Percentiles rank a stretch among this genome's conserved stretches.
Evolutionary conservation across 768 basidiomycete species (phyloP).

Genomic region (Mycena filopes): DNA sequence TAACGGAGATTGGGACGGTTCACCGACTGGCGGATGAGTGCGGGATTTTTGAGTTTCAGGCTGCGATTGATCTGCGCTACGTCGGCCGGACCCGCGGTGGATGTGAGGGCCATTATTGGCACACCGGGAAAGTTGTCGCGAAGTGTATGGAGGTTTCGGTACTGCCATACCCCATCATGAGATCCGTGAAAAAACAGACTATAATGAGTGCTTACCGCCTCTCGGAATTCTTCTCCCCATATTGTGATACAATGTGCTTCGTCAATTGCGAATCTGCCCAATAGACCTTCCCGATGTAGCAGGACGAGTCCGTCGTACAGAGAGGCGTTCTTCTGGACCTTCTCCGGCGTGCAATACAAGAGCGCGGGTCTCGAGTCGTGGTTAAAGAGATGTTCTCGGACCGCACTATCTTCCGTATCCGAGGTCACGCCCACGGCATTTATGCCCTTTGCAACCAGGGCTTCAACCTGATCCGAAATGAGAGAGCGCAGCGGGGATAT

Average conservation of each 20-base stretch:
- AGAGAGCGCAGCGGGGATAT: constrained; percentile 73
- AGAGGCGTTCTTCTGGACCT: neutral
- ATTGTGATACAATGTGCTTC: constrained; percentile 15
- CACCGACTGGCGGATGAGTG: constrained; percentile 68
- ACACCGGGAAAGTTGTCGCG: constrained; percentile 67
- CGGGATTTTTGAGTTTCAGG: constrained; percentile 58
- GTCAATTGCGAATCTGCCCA: constrained; percentile 15
- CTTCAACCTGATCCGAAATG: constrained; percentile 72
- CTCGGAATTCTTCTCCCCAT: constrained; percentile 7
- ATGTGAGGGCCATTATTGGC: constrained; percentile 82
- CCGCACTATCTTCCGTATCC: neutral
- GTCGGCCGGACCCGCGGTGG: constrained; percentile 71
- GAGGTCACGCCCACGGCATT: constrained; percentile 47
- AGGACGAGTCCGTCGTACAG: neutral
- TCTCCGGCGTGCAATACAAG: constrained; percentile 16
- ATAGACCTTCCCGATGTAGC: neutral
- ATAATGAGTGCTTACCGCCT: neutral
- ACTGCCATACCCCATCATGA: constrained; percentile 46
- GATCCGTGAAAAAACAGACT: neutral
- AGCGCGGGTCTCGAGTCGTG: neutral
- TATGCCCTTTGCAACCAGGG: constrained; percentile 59
- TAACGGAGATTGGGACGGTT: constrained; percentile 79
- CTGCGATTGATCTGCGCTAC: constrained; percentile 67
- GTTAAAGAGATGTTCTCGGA: neutral
- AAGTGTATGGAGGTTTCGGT: constrained; percentile 57